phyloP scores from a whole-genome alignment of 768 basidiomycete genomes.

The Amanita rimosa region DNA sequence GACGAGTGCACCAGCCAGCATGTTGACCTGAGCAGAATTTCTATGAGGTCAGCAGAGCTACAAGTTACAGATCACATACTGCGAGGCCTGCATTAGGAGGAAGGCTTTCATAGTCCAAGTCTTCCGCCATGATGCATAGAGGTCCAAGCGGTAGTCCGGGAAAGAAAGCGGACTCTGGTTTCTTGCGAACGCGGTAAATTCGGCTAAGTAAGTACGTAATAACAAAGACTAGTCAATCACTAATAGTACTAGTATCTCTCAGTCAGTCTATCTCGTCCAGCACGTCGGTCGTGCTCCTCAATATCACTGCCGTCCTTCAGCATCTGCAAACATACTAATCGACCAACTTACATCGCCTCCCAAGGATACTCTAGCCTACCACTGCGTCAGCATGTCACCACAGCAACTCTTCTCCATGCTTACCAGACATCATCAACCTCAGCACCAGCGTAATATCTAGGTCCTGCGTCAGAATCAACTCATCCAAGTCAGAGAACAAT shows the following conservation, averaged over 20 bases:
- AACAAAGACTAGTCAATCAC: too few species aligned
- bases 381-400: background rate
- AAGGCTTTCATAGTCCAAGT: constrained; percentile 37
- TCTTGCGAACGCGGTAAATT: background rate
- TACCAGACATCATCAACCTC: constrained; percentile 68
- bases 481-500: constrained; percentile 1
- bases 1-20: constrained; percentile 94
- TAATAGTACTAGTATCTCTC: too few species aligned
- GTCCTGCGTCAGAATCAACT: background rate
- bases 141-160: background rate
- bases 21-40: constrained; percentile 59
- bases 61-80: constrained; percentile 27
- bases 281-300: constrained; percentile 68
- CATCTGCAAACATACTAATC: background rate
- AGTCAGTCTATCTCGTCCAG: constrained; percentile 24
- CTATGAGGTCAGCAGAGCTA: constrained; percentile 4
- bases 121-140: constrained; percentile 22
- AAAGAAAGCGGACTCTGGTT: background rate
- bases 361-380: constrained; percentile 75
- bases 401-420: constrained; percentile 14
- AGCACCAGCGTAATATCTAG: constrained; percentile 73
- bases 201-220: background rate
- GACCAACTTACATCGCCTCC: constrained; percentile 51
- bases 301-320: constrained; percentile 42
- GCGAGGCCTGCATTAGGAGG: constrained; percentile 73